Percentiles rank a stretch among this genome's conserved stretches.
Evolutionary conservation across 2,329 filamentous ascomycete species (phyloP).

Genomic region (Ciborinia camelliae): DNA sequence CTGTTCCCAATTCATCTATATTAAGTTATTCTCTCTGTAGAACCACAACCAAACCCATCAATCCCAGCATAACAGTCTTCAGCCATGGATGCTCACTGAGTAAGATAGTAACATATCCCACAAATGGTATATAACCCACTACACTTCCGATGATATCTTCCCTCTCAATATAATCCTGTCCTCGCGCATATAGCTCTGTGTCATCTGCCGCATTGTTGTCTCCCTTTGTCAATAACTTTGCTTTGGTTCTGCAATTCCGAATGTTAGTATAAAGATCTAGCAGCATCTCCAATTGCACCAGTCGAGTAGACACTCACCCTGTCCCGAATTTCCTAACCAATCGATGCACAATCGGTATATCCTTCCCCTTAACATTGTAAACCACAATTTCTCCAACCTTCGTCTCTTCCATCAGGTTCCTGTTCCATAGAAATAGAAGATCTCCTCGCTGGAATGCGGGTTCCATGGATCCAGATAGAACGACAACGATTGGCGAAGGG

Average conservation of each 20-base stretch:
- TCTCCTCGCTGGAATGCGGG: slow-evolving; percentile 59
- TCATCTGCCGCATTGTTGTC: slow-evolving; percentile 96
- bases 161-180: slow-evolving; percentile 82
- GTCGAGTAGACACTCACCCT: slow-evolving; percentile 44
- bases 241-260: slow-evolving; percentile 44
- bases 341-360: slow-evolving; percentile 96
- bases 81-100: slow-evolving; percentile 95
- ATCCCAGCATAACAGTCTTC: slow-evolving; percentile 88
- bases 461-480: slow-evolving; percentile 59
- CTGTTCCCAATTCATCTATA: background rate
- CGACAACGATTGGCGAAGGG: slow-evolving; percentile 58
- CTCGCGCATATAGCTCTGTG: slow-evolving; percentile 81
- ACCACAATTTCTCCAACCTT: slow-evolving; percentile 72
- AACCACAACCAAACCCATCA: slow-evolving; percentile 93
- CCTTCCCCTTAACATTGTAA: slow-evolving; percentile 76
- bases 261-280: background rate
- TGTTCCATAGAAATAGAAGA: slow-evolving; percentile 57
- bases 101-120: slow-evolving; percentile 95
- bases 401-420: slow-evolving; percentile 52
- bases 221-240: slow-evolving; percentile 89
- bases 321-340: slow-evolving; percentile 71
- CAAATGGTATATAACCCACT: slow-evolving; percentile 85
- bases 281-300: background rate
- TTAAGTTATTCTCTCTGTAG: slow-evolving; percentile 73
- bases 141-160: slow-evolving; percentile 93